These are phyloP conservation scores for Chytriomyces confervae DNA, from an alignment of 192 early-diverging fungal genomes.

Conservation along the genomic window DNA sequence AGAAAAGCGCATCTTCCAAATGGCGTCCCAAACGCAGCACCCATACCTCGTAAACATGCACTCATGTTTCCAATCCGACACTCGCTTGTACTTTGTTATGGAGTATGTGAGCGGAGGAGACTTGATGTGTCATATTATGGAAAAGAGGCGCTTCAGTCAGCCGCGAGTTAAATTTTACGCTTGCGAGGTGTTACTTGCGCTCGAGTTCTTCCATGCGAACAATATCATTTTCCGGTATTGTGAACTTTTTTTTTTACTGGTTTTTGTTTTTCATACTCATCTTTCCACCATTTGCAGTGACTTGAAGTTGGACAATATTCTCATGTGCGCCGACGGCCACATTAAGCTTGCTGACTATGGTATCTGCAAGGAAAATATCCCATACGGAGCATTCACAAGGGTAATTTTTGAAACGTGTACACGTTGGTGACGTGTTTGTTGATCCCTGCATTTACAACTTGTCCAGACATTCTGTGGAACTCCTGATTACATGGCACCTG, in stretches of 20 bases:
- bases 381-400: constrained; percentile 52
- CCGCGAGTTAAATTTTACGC: constrained; percentile 94
- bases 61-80: constrained; percentile 91
- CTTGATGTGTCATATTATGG: constrained; percentile 96
- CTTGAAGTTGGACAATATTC: constrained; percentile 95
- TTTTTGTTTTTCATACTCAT: not conserved
- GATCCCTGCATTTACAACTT: not conserved
- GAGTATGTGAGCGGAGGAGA: constrained; percentile 97
- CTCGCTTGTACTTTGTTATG: constrained; percentile 96
- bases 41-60: constrained; percentile 96
- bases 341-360: constrained; percentile 99
- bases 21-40: constrained; percentile 84
- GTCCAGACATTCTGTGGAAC: constrained; percentile 65
- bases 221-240: constrained; percentile 83
- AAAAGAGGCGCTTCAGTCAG: constrained; percentile 81
- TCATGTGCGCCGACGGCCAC: constrained; percentile 90
- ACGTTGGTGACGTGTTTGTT: not conserved
- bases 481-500: constrained; percentile 98
- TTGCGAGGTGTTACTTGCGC: constrained; percentile 89
- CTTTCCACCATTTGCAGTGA: constrained; percentile 60
- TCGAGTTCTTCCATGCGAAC: constrained; percentile 93
- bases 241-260: constrained; percentile 15
- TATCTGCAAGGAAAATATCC: constrained; percentile 86
- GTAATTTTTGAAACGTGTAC: not conserved
- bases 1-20: constrained; percentile 92